A percentile compares a stretch with the other conserved stretches of the same genome.
Evolutionary conservation across 2,329 filamentous ascomycete genomes (phyloP).

Genomic region (Zymoseptoria crescenta): DNA sequence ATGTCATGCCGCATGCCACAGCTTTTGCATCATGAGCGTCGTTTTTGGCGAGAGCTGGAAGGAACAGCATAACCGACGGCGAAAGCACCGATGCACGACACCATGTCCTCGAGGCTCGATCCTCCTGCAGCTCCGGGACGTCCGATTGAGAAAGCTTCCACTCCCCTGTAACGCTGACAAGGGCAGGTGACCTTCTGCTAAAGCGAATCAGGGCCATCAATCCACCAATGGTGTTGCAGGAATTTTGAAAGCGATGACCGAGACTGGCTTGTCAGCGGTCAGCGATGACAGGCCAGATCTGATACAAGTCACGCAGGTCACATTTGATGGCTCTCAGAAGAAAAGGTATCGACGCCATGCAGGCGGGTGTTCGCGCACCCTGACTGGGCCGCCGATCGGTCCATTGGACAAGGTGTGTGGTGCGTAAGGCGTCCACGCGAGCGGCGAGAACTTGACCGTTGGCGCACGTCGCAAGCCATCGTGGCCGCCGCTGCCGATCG

Average conservation of each 20-base stretch:
- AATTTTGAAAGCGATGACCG: neutral
- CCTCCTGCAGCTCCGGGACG: neutral
- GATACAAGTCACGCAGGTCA: neutral
- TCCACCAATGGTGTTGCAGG: neutral
- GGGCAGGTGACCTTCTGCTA: neutral
- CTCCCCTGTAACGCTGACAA: neutral
- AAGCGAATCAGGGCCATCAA: neutral
- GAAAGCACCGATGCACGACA: neutral
- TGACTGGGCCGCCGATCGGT: neutral
- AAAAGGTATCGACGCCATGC: neutral
- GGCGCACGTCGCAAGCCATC: no score
- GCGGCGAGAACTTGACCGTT: neutral
- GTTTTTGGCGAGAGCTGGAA: neutral
- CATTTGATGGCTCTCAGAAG: neutral
- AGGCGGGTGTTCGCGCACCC: neutral
- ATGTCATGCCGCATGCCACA: constrained; percentile 8
- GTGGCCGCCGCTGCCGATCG: neutral
- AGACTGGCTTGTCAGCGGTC: neutral
- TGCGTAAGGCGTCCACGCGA: neutral
- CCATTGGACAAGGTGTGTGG: neutral
- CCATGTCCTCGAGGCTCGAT: neutral
- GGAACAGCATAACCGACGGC: neutral
- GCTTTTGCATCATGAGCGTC: constrained; percentile 1
- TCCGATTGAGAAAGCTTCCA: neutral
- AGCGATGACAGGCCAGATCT: neutral